phyloP scores from a whole-genome alignment of 208 protist genomes.

The Acanthamoeba pearcei region DNA sequence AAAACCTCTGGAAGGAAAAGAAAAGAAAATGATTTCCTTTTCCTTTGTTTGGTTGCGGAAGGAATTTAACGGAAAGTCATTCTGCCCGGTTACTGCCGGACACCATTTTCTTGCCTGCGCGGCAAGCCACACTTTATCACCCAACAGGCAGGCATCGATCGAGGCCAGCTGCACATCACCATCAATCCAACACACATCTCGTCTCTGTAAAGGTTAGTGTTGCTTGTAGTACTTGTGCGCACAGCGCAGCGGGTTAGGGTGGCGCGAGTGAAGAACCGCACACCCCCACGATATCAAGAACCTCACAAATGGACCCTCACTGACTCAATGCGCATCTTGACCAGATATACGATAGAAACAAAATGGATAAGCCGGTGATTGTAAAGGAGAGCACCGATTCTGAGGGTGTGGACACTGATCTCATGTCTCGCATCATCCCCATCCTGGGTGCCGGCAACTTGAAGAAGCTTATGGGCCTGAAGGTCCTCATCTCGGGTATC shows the following conservation, averaged over 20 bases:
- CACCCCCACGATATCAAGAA: no score
- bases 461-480: slow-evolving; percentile 87
- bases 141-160: background rate
- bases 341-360: background rate
- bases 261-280: no score
- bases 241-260: no score
- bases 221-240: no score
- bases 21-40: no score
- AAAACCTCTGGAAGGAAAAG: no score
- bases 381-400: slow-evolving; percentile 59
- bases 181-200: no score
- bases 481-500: slow-evolving; percentile 90
- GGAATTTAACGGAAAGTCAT: background rate
- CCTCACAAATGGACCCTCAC: background rate
- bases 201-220: no score
- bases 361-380: slow-evolving; percentile 36
- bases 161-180: no score
- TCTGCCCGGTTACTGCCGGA: background rate
- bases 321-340: no score
- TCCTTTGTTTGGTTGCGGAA: background rate
- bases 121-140: background rate
- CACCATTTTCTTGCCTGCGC: background rate
- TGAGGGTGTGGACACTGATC: slow-evolving; percentile 65
- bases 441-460: slow-evolving; percentile 93
- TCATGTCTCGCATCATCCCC: slow-evolving; percentile 74